Base-by-base conservation (phyloP, 306 rosid genomes). In the Cotoneaster glaucophyllus region DNA sequence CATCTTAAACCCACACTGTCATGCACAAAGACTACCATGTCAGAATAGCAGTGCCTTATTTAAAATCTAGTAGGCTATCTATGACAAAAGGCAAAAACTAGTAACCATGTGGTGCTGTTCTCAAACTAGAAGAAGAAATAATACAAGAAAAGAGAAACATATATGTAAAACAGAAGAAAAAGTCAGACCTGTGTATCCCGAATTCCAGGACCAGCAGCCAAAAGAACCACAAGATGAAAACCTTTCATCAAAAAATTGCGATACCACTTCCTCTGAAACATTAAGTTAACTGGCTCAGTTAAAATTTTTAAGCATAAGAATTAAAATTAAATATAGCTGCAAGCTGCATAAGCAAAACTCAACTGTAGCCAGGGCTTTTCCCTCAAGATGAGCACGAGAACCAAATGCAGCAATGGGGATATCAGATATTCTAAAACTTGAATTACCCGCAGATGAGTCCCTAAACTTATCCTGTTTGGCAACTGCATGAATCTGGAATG, bases 241-340 rank as follows among this genome's bases (percentile, higher is more conserved):
- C 98, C 97, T 88, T 87, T 94, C 98, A 94, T 94, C 85, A 94
- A 91, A 82, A 90, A 90, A 74, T 94, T 94, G 78, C 98, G 94
- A 85, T 90, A 81, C 96, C 93, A 88, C 89, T 90, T 94, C 81
- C 98, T 88, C 98, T 94, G 92, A 37, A 87, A 74, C 62, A 54
- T 70, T 64, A 86, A 69, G 74, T 24, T 1, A 90, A 81, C 66
- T 63, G 63, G 64, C 63, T 87, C 74, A 81, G 77, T 44, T 70
- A 67, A 48, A 45, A 75, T 19, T 41, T 44, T 63, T 11, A 64
- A 31, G 22, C 59, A 45, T 32, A 24, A 45, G n/a, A 67, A 66
- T 67, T 71, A 28, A 81, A 70, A 48, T 74, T 26, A 67, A 45
- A 74, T 3, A 4, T 37, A 61, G 50, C 21, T 68, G 71, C 25